Percentiles rank a stretch among this genome's conserved stretches.
Conservation (phyloP, 371 early-diverging fungal species). For the Mortierella sp. region DNA sequence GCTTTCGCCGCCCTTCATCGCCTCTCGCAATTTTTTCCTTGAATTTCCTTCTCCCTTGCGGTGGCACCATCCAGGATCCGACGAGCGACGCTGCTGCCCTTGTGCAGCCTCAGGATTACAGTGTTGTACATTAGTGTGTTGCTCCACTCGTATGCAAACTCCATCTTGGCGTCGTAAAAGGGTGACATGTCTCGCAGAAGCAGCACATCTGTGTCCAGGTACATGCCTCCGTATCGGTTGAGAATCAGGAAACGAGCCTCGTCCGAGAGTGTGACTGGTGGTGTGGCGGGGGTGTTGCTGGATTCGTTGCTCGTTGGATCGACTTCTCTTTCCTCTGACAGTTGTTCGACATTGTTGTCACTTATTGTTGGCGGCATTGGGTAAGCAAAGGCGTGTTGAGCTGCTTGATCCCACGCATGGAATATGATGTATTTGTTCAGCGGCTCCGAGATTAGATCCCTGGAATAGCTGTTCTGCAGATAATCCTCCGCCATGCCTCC, state of each 20-base stretch:
- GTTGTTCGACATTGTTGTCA: background rate
- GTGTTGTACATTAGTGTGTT: slow-evolving; percentile 42
- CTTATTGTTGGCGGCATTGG: background rate
- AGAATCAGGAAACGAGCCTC: slow-evolving; percentile 48
- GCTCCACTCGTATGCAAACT: slow-evolving; percentile 55
- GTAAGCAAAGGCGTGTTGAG: slow-evolving; percentile 21
- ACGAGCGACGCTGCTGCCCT: slow-evolving; percentile 33
- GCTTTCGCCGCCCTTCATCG: background rate
- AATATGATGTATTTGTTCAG: slow-evolving; percentile 26
- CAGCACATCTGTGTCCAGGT: slow-evolving; percentile 45
- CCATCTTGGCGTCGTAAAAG: slow-evolving; percentile 36
- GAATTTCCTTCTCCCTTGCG: slow-evolving; percentile 26
- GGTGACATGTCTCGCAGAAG: slow-evolving; percentile 52
- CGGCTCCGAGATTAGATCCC: slow-evolving; percentile 22
- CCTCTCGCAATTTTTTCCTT: background rate
- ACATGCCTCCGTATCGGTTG: slow-evolving; percentile 37
- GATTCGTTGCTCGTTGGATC: slow-evolving; percentile 2
- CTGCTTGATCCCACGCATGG: slow-evolving; percentile 37
- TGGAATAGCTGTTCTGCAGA: slow-evolving; percentile 23
- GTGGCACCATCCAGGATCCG: slow-evolving; percentile 50
- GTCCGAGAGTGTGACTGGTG: slow-evolving; percentile 43
- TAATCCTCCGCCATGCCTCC: slow-evolving; percentile 35
- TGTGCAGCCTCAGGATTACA: slow-evolving; percentile 39
- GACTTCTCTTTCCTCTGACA: background rate
- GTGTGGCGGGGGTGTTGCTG: background rate